A percentile compares a stretch with the other conserved stretches of the same genome.
These are phyloP conservation scores for Corinectria fuckeliana DNA, from an alignment of 2,329 filamentous ascomycete species.

Conservation along the genomic window DNA sequence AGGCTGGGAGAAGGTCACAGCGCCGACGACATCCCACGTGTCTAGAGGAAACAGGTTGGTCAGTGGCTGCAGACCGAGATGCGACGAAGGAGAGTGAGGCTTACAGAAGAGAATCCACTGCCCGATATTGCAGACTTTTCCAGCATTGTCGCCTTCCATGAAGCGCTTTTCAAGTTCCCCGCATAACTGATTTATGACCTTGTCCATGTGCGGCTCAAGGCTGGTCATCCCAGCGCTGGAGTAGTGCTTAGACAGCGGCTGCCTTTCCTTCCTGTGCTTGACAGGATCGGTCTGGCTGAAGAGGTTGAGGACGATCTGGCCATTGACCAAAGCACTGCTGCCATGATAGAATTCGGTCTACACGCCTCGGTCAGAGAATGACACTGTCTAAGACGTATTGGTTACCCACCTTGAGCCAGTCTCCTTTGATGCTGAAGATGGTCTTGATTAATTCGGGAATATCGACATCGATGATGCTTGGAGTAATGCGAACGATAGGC, in stretches of 20 bases:
- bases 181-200: constrained; percentile 41
- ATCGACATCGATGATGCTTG: constrained; percentile 47
- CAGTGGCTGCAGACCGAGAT: not conserved
- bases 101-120: constrained; percentile 51
- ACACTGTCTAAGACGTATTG: not conserved
- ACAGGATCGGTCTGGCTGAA: constrained; percentile 35
- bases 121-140: constrained; percentile 44
- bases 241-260: constrained; percentile 40
- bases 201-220: constrained; percentile 40
- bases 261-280: constrained; percentile 30
- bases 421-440: constrained; percentile 44
- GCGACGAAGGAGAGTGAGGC: constrained; percentile 3
- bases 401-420: constrained; percentile 42
- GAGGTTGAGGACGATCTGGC: constrained; percentile 34
- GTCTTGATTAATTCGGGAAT: constrained; percentile 45
- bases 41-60: constrained; percentile 13
- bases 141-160: constrained; percentile 32
- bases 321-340: constrained; percentile 36
- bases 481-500: constrained; percentile 49
- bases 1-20: constrained; percentile 48
- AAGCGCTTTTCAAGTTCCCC: constrained; percentile 43
- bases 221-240: constrained; percentile 23
- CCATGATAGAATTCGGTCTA: constrained; percentile 38
- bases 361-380: not conserved
- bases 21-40: constrained; percentile 51